A percentile compares a stretch with the other conserved stretches of the same genome.
Conservation (phyloP, 1,139 yeast genomes). For the Torulaspora globosa region DNA sequence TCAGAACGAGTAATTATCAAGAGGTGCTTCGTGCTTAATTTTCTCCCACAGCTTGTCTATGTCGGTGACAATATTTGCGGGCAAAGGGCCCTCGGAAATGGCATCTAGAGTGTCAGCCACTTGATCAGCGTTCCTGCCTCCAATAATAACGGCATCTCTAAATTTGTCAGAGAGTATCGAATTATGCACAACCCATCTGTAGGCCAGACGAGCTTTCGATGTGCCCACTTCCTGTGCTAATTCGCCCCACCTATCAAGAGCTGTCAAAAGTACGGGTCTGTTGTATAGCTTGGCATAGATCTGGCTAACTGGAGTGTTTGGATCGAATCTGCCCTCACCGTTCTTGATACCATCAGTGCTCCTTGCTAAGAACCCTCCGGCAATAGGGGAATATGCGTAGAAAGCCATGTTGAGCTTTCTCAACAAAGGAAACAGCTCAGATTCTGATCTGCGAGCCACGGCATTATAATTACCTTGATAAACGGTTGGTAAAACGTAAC, state of each 20-base stretch:
- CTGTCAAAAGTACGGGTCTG: conserved; percentile 20
- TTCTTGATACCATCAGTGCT: conserved; percentile 11
- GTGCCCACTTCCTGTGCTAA: conserved; percentile 22
- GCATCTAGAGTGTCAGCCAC: conserved; percentile 36
- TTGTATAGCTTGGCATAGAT: conserved; percentile 22
- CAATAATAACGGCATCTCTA: conserved; percentile 36
- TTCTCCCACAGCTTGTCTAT: conserved; percentile 34
- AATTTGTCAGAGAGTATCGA: conserved; percentile 19
- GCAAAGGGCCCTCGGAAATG: conserved; percentile 34
- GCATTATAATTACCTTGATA: conserved; percentile 31
- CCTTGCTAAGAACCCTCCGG: conserved; percentile 29
- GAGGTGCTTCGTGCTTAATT: conserved; percentile 26
- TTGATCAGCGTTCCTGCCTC: conserved; percentile 38
- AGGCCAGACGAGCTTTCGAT: conserved; percentile 24
- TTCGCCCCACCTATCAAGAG: conserved; percentile 23
- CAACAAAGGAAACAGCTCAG: conserved; percentile 25
- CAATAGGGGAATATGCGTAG: conserved; percentile 31
- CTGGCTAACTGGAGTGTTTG: conserved; percentile 16
- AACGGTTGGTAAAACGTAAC: conserved; percentile 27
- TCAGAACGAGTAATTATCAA: conserved; percentile 13
- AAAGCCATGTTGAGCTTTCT: conserved; percentile 19
- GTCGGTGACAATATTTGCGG: conserved; percentile 30
- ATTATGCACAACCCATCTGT: conserved; percentile 31
- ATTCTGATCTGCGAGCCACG: conserved; percentile 24
- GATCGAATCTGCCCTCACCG: conserved; percentile 25